Evolutionary conservation across 768 basidiomycete species (phyloP).

Genomic region (Amanita pallidorosea): DNA sequence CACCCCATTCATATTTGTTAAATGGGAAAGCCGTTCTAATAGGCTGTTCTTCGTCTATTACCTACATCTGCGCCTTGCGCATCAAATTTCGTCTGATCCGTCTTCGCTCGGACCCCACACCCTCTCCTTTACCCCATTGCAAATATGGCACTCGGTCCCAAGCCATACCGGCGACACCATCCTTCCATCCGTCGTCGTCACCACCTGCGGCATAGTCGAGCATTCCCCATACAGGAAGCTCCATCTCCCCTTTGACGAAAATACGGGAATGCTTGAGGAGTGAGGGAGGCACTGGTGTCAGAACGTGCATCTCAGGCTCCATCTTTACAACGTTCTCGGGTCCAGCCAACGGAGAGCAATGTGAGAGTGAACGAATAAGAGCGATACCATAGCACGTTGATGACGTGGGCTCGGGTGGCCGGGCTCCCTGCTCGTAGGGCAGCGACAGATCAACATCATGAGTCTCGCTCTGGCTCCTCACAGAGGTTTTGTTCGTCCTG

Average conservation of each 20-base stretch:
- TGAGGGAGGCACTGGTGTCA: conserved; percentile 60
- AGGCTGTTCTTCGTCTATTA: conserved; percentile 14
- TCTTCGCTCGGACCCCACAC: conserved; percentile 61
- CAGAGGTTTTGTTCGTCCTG: background rate
- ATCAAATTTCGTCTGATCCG: conserved; percentile 79
- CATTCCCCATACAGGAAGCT: conserved; percentile 82
- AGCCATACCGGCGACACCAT: conserved; percentile 35
- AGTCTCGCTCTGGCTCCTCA: conserved; percentile 10
- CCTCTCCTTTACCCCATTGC: conserved; percentile 63
- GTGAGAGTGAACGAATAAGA: conserved; percentile 43
- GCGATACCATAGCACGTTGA: conserved; percentile 71
- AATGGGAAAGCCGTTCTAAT: too few species aligned
- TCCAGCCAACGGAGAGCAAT: background rate
- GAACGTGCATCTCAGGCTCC: conserved; percentile 46
- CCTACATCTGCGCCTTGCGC: conserved; percentile 70
- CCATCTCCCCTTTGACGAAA: conserved; percentile 80
- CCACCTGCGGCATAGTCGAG: conserved; percentile 36
- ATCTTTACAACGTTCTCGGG: conserved; percentile 7
- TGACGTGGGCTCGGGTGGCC: conserved; percentile 42
- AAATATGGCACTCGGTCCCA: conserved; percentile 61
- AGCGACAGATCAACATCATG: conserved; percentile 27
- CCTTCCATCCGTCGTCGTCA: conserved; percentile 16
- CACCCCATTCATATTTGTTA: too few species aligned
- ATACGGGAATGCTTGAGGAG: conserved; percentile 31
- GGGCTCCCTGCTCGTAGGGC: conserved; percentile 48